Conservation (phyloP, 2,329 filamentous ascomycete species). For the Aspergillus costaricaensis region DNA sequence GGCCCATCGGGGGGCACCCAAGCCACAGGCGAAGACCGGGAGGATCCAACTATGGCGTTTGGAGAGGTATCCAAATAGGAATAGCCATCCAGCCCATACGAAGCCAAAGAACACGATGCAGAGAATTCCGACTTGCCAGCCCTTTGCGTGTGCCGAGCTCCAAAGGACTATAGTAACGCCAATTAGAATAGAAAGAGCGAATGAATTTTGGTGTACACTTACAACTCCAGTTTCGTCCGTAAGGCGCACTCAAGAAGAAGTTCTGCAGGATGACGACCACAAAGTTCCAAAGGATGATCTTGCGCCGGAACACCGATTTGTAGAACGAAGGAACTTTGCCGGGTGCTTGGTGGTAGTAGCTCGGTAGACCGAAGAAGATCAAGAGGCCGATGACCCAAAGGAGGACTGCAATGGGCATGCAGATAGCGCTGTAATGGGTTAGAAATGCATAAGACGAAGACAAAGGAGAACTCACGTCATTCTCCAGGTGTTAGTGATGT, state of each 20-base stretch:
- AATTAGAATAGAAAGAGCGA: conserved; percentile 7
- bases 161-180: conserved; percentile 52
- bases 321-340: conserved; percentile 68
- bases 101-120: conserved; percentile 52
- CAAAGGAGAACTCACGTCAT: conserved; percentile 40
- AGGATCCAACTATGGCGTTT: conserved; percentile 66
- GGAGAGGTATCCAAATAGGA: conserved; percentile 57
- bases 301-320: conserved; percentile 60
- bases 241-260: conserved; percentile 66
- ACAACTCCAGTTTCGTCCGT: conserved; percentile 68
- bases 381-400: conserved; percentile 59
- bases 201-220: conserved; percentile 16
- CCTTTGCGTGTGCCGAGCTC: conserved; percentile 56
- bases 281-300: conserved; percentile 69
- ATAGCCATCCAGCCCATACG: conserved; percentile 54
- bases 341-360: conserved; percentile 66
- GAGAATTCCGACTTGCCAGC: conserved; percentile 60
- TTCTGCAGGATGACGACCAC: conserved; percentile 65
- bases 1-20: conserved; percentile 65
- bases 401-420: conserved; percentile 59
- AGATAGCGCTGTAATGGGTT: conserved; percentile 47
- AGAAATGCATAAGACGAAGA: not conserved
- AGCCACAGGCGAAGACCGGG: conserved; percentile 67
- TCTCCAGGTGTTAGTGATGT: conserved; percentile 46
- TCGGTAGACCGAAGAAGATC: conserved; percentile 63